Conservation (phyloP, 352 stramenopile genomes). For the Globisporangium barbulae region DNA sequence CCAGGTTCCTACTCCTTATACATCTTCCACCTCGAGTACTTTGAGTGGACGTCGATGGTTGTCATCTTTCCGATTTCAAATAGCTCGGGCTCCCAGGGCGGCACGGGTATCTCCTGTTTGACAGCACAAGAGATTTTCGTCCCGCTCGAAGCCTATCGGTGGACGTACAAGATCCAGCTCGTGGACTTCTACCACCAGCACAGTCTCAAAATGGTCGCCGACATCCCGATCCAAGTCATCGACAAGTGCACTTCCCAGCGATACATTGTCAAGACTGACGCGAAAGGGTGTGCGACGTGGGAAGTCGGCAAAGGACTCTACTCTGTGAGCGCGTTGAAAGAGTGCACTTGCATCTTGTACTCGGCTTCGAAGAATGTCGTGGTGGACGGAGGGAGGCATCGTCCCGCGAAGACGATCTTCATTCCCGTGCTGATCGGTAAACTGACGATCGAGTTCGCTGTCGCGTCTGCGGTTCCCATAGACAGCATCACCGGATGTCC, state of each 20-base stretch:
- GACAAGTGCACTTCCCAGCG: slow-evolving; percentile 55
- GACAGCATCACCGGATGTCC: background rate
- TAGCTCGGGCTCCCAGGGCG: slow-evolving; percentile 34
- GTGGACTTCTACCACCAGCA: slow-evolving; percentile 70
- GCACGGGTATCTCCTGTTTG: slow-evolving; percentile 20
- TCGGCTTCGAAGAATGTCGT: slow-evolving; percentile 66
- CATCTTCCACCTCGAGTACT: slow-evolving; percentile 67
- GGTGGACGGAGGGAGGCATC: slow-evolving; percentile 57
- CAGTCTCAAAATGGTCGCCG: slow-evolving; percentile 28
- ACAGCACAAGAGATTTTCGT: slow-evolving; percentile 51
- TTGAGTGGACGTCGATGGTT: slow-evolving; percentile 64
- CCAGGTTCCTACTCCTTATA: slow-evolving; percentile 69
- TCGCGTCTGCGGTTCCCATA: slow-evolving; percentile 7
- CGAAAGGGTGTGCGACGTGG: slow-evolving; percentile 41
- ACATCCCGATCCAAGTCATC: slow-evolving; percentile 49
- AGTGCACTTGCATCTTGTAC: slow-evolving; percentile 63
- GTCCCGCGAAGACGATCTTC: slow-evolving; percentile 38
- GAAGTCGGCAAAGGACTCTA: slow-evolving; percentile 62
- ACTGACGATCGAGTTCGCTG: slow-evolving; percentile 31
- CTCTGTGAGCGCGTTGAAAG: slow-evolving; percentile 40
- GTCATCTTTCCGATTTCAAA: slow-evolving; percentile 55
- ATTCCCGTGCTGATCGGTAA: slow-evolving; percentile 62
- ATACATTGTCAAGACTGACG: slow-evolving; percentile 38
- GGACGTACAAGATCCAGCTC: slow-evolving; percentile 57
- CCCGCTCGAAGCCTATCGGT: slow-evolving; percentile 54